Conservation (phyloP, 352 stramenopile genomes). For the Phytophthora lateralis region DNA sequence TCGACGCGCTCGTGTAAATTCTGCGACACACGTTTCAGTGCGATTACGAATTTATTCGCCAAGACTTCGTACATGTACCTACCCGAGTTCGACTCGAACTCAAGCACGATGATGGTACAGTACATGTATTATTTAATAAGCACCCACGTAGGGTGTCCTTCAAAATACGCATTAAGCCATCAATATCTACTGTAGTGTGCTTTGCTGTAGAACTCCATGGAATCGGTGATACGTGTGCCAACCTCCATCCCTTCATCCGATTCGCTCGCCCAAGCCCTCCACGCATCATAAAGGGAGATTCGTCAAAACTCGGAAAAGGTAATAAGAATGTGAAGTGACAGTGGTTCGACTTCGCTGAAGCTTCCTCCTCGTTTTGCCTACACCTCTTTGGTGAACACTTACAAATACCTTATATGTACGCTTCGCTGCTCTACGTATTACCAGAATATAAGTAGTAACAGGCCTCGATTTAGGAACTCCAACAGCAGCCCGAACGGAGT, state of each 20-base stretch:
- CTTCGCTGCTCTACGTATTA: no score
- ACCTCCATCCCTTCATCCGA: conserved; percentile 7
- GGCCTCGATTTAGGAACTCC: no score
- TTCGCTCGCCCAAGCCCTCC: conserved; percentile 13
- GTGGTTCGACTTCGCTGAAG: no score
- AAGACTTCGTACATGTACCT: no score
- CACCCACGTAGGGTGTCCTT: neutral
- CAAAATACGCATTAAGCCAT: neutral
- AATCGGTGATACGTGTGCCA: neutral
- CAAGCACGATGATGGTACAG: no score
- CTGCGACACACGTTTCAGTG: neutral
- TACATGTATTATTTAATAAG: no score
- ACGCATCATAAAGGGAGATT: conserved; percentile 15
- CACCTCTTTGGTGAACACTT: no score
- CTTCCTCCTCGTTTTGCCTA: no score
- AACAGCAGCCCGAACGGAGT: no score
- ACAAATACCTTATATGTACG: no score
- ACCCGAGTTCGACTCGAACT: no score
- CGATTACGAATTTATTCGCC: neutral
- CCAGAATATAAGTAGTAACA: no score
- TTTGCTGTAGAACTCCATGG: neutral
- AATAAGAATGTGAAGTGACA: conserved; percentile 17
- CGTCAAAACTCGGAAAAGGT: conserved; percentile 8
- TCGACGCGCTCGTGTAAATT: neutral
- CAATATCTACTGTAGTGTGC: neutral